Conservation (phyloP, 106 monocot genomes). For the Dendrobium chrysotoxum region DNA sequence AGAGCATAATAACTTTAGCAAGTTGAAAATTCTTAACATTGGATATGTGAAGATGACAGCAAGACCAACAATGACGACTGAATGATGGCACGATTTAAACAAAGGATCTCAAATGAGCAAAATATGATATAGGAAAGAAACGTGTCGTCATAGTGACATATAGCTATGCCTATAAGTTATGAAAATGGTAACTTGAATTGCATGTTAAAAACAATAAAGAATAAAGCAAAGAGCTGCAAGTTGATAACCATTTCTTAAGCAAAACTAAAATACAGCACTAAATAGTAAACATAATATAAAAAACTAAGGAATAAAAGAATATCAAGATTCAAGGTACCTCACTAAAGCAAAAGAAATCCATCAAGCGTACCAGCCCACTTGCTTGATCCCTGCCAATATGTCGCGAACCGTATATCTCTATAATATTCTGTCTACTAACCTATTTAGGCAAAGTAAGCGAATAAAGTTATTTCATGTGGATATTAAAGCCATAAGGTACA, state of each 20-base stretch:
- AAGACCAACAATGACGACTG: background rate
- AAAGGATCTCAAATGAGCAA: background rate
- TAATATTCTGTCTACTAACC: slow-evolving; percentile 65
- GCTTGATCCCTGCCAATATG: slow-evolving; percentile 90
- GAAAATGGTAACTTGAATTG: background rate
- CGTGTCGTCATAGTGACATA: background rate
- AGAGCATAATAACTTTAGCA: background rate
- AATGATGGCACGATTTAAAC: background rate
- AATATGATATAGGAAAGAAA: background rate
- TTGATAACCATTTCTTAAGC: background rate
- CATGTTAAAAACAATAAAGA: background rate
- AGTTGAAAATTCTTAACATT: background rate
- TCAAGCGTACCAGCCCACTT: slow-evolving; percentile 77
- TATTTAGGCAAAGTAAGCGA: slow-evolving; percentile 15
- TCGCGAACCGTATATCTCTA: slow-evolving; percentile 76
- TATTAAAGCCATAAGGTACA: background rate
- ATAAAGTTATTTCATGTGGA: background rate
- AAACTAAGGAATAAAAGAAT: background rate
- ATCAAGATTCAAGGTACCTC: slow-evolving; percentile 74
- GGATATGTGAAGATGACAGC: background rate
- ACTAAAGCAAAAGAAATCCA: slow-evolving; percentile 99
- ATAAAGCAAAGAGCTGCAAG: background rate
- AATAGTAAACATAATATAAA: background rate
- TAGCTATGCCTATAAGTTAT: background rate
- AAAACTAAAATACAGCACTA: background rate